Evolutionary conservation across 108 stramenopile species (phyloP), one percentile per base, ranked within the genome.

Genomic region (Cyclotella baltica): DNA sequence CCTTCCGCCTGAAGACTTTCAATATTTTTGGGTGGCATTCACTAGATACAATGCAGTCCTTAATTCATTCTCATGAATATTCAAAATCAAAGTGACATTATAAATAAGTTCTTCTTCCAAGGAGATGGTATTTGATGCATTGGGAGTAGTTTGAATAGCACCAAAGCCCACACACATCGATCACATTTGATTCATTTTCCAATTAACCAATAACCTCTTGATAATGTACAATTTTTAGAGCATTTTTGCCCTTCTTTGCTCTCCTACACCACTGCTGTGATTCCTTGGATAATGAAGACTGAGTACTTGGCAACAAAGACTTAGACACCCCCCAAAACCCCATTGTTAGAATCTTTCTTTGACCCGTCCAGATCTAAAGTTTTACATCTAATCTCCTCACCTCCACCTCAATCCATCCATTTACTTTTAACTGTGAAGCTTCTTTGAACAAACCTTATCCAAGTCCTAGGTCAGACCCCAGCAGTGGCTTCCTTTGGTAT

Each of bases 401-500:
- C 69, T 94, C 87, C 4, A 90, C 96, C 74, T 92, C 89, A 59
- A 96, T 93, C 55, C 88, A 76, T 28, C 76, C 82, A 81, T 96
- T 92, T 36, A 80, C 74, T 46, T 92, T 91, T 11, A 96, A 70
- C 64, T 92, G 77, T 0, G 92, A 82, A 30, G 87, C 88, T 67
- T 95, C 97, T 56, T 94, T 90, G 69, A 96, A 95, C 52, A 84
- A 86, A 37, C 95, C 95, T 80, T 87, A 97, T 11, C 97, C 97
- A 52, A 97, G 79, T 33, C 97, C 97, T 57, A 97, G 56, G 38
- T 89, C 90, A n/a, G n/a, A n/a, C n/a, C n/a, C n/a, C n/a, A n/a
- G n/a, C n/a, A n/a, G n/a, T n/a, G n/a, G n/a, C n/a, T n/a, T n/a
- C n/a, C n/a, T n/a, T n/a, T n/a, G n/a, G n/a, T n/a, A n/a, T n/a